A percentile compares a stretch with the other conserved stretches of the same genome.
These are phyloP conservation scores for Leucocoprinus birnbaumii DNA, from an alignment of 768 basidiomycete species.

Conservation along the genomic window DNA sequence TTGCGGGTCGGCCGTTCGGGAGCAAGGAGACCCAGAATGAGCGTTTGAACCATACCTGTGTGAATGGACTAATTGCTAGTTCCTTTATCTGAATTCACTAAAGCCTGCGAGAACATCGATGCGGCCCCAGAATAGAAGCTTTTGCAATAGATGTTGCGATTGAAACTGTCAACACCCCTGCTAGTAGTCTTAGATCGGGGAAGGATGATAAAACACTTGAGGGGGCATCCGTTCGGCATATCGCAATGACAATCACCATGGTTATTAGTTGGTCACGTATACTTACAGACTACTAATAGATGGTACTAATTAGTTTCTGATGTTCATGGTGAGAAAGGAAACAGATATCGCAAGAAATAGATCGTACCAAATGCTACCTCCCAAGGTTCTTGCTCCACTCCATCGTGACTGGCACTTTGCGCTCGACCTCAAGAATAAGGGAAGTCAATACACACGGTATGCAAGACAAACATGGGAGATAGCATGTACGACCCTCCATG, in stretches of 20 bases:
- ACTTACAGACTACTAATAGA: too few relatives aligned
- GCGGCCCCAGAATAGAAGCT: too few relatives aligned
- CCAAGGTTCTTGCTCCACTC: conserved; percentile 6
- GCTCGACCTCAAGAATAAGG: neutral
- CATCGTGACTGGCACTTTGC: neutral
- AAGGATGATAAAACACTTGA: too few relatives aligned
- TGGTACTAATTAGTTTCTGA: too few relatives aligned
- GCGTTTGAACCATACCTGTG: neutral
- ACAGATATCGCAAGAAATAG: neutral
- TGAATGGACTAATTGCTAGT: neutral
- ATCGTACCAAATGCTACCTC: neutral
- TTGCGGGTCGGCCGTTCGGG: neutral
- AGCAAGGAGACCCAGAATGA: neutral
- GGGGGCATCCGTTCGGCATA: too few relatives aligned
- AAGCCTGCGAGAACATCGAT: too few relatives aligned
- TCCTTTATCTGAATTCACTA: neutral
- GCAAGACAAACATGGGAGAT: neutral
- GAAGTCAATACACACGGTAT: neutral
- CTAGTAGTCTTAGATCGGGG: too few relatives aligned
- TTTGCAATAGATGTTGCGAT: too few relatives aligned
- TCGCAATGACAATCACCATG: neutral
- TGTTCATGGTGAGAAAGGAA: neutral
- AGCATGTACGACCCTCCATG: neutral
- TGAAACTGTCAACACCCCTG: too few relatives aligned
- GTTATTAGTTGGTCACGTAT: neutral